Base-by-base conservation (phyloP, 257 asterid species). In the Jacaranda mimosifolia region DNA sequence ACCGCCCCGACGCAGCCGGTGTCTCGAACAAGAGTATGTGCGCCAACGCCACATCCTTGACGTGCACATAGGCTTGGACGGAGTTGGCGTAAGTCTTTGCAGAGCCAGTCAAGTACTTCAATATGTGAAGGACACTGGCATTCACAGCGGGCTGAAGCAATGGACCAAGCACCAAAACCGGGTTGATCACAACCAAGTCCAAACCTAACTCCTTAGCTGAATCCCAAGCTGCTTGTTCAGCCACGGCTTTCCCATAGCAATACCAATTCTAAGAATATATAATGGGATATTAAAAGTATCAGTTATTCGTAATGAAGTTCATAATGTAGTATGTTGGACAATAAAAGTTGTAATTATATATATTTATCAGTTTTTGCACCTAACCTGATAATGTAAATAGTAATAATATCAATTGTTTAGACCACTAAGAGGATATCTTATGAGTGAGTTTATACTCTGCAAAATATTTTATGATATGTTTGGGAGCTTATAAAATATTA, bases 201-300 rank as follows among this genome's bases (percentile, higher is more conserved):
- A 91, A 93, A 32, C 89, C 93, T 43, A 85, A 63, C 72, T 86
- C 89, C 80, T 73, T 80, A 1, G 97, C 94, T 65, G 72, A 65
- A 3, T 89, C 91, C 91, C 94, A 84, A 4, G 98, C 97, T 43
- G 90, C 94, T 79, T 84, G 79, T 46, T 95, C 99, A 0, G 99
- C 98, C 83, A 95, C 96, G 0, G 87, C 85, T 81, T 95, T 95
- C 21, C 97, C 99, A 12, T 91, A 96, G 88, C 98, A 93, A 80
- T 93, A 86, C 92, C 92, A 88, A 70, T 84, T 84, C 87, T 86
- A 62, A 51, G 59, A 43, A 26, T 26, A 26, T 26, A 63, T n/a
- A n/a, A n/a, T 21, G 7, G 10, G 55, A 19, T 7, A 51, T 45
- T 7, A 17, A 18, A 39, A 17, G 7, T 55, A 40, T 65, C 10